Base-by-base conservation (phyloP, 2,329 filamentous ascomycete species). In the Rutstroemia sp. region DNA sequence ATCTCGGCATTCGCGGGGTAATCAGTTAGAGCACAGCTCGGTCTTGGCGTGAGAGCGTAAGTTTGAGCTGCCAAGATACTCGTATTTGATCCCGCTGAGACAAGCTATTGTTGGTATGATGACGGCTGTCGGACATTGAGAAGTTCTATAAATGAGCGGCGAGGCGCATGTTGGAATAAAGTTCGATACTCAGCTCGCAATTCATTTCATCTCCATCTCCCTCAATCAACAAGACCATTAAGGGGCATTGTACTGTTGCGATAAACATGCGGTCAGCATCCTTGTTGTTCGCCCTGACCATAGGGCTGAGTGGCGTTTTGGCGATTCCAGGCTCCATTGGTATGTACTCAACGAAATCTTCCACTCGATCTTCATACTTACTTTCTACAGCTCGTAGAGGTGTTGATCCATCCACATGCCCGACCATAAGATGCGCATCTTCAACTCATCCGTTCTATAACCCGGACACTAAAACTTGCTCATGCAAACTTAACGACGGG, bases 381-480 rank as follows among this genome's bases (percentile, higher is more conserved):
- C 21, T 6, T 4, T 21, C 48, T 19, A 6, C 41, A 54, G 52
- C 48, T 27, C 12, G 30, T 48, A 54, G 47, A 53, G 44, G 21
- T 37, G 51, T 53, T 16, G 59, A 57, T 8, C 58, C 60, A 9
- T 49, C 50, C 12, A 59, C 48, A 23, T 60, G 58, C 16, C 57
- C 58, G 5, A 54, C 51, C 3, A 54, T 60, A 8, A 49, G 54
- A 12, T 60, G 58, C 37, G 27, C 37, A 10, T 30, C 51, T n/a
- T 51, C 54, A 9, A 57, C 54, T 2, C 58, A 59, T 42, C 51
- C 57, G 2, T 58, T 59, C 17, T 60, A 51, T 37, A 57, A 58
- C 16, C 47, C 53, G 10, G 21, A 27, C 9, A 56, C 49, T 14
- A 54, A 49, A 14, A 23, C 38, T 51, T 60, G 58, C 46, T 34